Evolutionary conservation across 202 grass and related monocot species (phyloP).

Genomic region (Setaria viridis): DNA sequence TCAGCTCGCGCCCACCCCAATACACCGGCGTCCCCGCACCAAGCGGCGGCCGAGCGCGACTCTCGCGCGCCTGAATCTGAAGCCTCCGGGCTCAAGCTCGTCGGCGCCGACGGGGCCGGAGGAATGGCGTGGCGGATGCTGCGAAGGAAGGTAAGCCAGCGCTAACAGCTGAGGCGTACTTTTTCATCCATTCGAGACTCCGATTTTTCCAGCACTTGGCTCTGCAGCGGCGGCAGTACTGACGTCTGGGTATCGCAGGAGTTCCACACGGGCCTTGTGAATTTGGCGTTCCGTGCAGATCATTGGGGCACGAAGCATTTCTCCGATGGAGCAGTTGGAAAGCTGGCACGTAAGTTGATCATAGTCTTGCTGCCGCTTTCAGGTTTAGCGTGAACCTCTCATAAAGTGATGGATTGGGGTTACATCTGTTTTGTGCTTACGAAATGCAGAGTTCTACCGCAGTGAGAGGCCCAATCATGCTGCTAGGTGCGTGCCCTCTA

Average conservation of each 20-base stretch:
- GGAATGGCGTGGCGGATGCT: constrained; percentile 64
- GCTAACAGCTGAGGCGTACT: background rate
- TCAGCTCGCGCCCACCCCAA: background rate
- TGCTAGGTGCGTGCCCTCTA: constrained; percentile 6
- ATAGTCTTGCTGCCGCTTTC: background rate
- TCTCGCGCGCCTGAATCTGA: constrained; percentile 20
- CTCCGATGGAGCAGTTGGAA: constrained; percentile 29
- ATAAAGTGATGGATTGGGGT: background rate
- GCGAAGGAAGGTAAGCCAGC: constrained; percentile 46
- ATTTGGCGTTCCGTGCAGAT: constrained; percentile 38
- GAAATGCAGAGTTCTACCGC: constrained; percentile 41
- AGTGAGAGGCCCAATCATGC: constrained; percentile 18
- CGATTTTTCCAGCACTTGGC: background rate
- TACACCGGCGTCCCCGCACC: background rate
- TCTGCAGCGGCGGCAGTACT: background rate
- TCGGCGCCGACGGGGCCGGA: background rate
- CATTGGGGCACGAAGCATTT: constrained; percentile 28
- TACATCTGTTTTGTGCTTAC: constrained; percentile 32
- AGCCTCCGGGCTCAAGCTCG: background rate
- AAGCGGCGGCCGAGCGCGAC: background rate
- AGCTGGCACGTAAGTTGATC: constrained; percentile 43
- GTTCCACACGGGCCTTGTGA: constrained; percentile 42
- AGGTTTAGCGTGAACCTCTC: background rate
- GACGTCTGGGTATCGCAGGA: constrained; percentile 27
- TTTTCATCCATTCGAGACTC: too few species aligned